A percentile compares a stretch with the other conserved stretches of the same genome.
Evolutionary conservation across 106 monocot genomes (phyloP).

Genomic region (Acorus gramineus): DNA sequence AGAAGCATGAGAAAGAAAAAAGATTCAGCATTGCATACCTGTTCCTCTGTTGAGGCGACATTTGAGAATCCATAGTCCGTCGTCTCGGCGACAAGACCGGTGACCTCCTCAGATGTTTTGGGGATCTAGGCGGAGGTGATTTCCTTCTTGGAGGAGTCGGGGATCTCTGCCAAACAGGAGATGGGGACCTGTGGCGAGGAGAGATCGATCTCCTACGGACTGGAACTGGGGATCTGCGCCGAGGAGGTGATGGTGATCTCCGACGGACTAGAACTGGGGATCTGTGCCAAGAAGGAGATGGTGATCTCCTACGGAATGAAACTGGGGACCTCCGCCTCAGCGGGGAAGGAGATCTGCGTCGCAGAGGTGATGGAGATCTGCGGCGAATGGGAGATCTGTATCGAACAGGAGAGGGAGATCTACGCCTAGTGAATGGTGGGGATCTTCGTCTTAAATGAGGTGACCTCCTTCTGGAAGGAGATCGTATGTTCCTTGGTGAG

Average conservation of each 20-base stretch:
- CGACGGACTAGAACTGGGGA: constrained; percentile 20
- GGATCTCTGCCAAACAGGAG: constrained; percentile 18
- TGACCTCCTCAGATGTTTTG: constrained; percentile 14
- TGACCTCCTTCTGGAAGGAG: constrained; percentile 38
- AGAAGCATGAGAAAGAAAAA: neutral
- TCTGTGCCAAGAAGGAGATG: constrained; percentile 25
- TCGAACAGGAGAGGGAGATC: neutral
- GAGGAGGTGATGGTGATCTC: constrained; percentile 39
- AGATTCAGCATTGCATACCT: constrained; percentile 15
- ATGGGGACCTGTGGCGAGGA: constrained; percentile 16
- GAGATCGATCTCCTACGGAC: constrained; percentile 28
- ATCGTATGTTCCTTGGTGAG: constrained; percentile 24
- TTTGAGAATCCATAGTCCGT: constrained; percentile 11
- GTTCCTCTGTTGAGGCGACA: constrained; percentile 25
- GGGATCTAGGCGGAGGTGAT: constrained; percentile 32
- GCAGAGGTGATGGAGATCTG: constrained; percentile 14
- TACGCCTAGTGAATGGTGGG: neutral
- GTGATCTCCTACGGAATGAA: constrained; percentile 24
- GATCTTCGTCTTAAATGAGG: constrained; percentile 11
- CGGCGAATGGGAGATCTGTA: neutral
- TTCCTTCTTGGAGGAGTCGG: constrained; percentile 30
- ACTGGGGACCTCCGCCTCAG: constrained; percentile 26
- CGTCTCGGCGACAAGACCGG: constrained; percentile 19
- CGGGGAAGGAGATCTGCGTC: constrained; percentile 41
- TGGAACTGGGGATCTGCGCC: constrained; percentile 29